Percentiles rank a stretch among this genome's conserved stretches.
phyloP scores from a whole-genome alignment of 1,284 basidiomycete genomes.

The Pisolithus thermaeus region DNA sequence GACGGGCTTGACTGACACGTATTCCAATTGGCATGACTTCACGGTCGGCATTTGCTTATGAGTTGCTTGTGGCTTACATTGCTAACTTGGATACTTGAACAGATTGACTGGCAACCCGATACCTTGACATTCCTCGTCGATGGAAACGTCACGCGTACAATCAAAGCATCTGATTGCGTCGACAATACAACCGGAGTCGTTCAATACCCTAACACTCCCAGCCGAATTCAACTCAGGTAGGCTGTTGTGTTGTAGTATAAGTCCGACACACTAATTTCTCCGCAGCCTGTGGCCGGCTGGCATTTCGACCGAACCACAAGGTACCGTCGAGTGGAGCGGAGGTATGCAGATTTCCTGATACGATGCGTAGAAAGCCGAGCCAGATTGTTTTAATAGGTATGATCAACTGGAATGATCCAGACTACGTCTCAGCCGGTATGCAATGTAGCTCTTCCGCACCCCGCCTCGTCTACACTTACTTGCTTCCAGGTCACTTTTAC shows the following conservation, averaged over 20 bases:
- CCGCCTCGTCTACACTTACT: constrained; percentile 1
- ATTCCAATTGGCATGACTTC: constrained; percentile 68
- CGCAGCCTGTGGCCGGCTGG: constrained; percentile 76
- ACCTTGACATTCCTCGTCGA: constrained; percentile 65
- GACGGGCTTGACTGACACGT: constrained; percentile 54
- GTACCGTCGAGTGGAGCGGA: constrained; percentile 74
- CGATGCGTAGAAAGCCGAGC: background rate
- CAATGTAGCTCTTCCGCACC: background rate
- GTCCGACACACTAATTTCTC: background rate
- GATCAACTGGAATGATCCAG: constrained; percentile 73
- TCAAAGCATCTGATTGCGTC: constrained; percentile 56
- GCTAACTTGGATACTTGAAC: background rate
- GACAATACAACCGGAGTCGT: constrained; percentile 42
- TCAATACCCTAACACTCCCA: constrained; percentile 70
- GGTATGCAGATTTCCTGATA: constrained; percentile 23
- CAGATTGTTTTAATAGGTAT: constrained; percentile 34
- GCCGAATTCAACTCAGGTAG: constrained; percentile 72
- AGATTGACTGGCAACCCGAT: constrained; percentile 78
- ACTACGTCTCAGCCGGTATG: constrained; percentile 57
- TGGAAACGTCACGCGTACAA: constrained; percentile 60
- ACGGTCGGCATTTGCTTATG: constrained; percentile 42
- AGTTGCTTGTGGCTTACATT: background rate
- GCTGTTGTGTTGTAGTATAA: constrained; percentile 1
- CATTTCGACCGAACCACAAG: constrained; percentile 49
- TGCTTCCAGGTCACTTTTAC: constrained; percentile 48